Base-by-base conservation (phyloP, 805 yeast species). In the Candida boidinii region DNA sequence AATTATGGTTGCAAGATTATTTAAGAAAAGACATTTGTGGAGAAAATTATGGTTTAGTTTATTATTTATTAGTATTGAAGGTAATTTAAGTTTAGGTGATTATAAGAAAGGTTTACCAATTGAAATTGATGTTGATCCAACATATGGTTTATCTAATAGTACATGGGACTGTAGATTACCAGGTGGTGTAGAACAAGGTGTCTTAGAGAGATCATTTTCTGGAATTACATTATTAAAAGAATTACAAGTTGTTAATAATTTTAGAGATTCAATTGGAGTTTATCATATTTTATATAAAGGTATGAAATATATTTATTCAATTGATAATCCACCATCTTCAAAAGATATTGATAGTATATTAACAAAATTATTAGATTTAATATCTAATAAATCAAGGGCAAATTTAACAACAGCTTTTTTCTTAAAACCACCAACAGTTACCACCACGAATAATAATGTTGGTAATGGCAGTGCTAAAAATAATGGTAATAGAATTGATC, bases 161-260 rank as follows among this genome's bases (percentile, higher is more conserved):
- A 44, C 54, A 4, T 59, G 64, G 64, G 64, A 59, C 42, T 52
- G 60, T 33, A 44, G 61, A 32, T 44, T 55, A 24, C 64, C 64
- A 9, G 62, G 63, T 29, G 58, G 58, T 30, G 55, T 56, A 18
- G 63, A 58, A 31, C 54, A 50, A 31, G 63, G 60, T 23, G 48
- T 54, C 11, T 41, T 59, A 25, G 57, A 54, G 28, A 56, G 53
- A 33, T 48, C 56, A 8, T 59, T 56, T 44, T 46, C 36, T 26
- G 58, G 58, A 15, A 38, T 38, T 13, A 29, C 45, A n/a, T 40
- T 58, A 30, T 47, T 49, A 23, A 44, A 50, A 39, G 78, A 72
- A 41, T 52, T 68, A 24, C 54, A 64, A 16, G 69, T 72, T 19
- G 70, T 72, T 7, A 57, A 62, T 31, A 66, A 66, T 45, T 64